Percentiles rank a stretch among this genome's conserved stretches.
phyloP scores from a whole-genome alignment of 1,284 basidiomycete genomes.

The Sanghuangporus weigelae region DNA sequence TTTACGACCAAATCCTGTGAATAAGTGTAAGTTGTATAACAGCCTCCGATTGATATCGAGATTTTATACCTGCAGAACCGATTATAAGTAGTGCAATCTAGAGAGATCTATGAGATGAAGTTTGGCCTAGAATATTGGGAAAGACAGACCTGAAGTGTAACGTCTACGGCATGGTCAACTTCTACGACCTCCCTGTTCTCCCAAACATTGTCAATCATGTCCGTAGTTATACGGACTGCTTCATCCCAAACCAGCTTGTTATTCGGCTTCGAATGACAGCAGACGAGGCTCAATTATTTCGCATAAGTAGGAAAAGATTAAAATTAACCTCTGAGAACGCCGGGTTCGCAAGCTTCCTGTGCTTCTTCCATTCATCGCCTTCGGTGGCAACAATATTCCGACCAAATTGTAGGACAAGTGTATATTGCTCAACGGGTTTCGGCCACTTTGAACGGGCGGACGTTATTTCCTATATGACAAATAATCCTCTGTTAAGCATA shows the following conservation, averaged over 20 bases:
- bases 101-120: background rate
- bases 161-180: constrained; percentile 16
- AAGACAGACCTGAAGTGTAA: constrained; percentile 30
- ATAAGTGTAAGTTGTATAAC: background rate
- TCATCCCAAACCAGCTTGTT: constrained; percentile 41
- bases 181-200: constrained; percentile 29
- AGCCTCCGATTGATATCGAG: constrained; percentile 29
- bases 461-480: constrained; percentile 15
- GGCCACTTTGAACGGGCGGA: constrained; percentile 3
- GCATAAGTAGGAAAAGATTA: background rate
- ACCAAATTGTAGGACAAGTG: constrained; percentile 33
- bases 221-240: constrained; percentile 34
- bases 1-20: constrained; percentile 35
- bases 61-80: constrained; percentile 31
- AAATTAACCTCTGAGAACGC: constrained; percentile 35
- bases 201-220: constrained; percentile 36
- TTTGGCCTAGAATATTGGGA: constrained; percentile 21
- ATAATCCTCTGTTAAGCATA: background rate
- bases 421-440: constrained; percentile 27
- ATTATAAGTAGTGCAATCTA: constrained; percentile 30
- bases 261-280: constrained; percentile 28
- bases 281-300: constrained; percentile 18
- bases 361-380: constrained; percentile 37
- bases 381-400: constrained; percentile 38
- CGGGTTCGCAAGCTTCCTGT: constrained; percentile 35